Base-by-base conservation (phyloP, 2,329 filamentous ascomycete genomes). In the Colletotrichum eremochloae region DNA sequence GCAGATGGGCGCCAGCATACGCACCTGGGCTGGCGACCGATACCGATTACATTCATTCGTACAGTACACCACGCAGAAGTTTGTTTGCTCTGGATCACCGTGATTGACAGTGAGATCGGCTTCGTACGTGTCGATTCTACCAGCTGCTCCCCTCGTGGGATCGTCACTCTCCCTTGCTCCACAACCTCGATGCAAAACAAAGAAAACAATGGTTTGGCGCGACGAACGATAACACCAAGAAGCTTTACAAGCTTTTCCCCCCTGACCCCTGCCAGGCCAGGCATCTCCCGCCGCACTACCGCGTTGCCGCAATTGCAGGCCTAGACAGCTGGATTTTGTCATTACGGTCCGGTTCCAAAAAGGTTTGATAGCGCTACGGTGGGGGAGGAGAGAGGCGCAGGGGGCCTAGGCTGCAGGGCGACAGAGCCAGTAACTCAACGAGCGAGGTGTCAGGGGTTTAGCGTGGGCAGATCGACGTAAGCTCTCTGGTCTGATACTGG, bases 401-500 rank as follows among this genome's bases (percentile, higher is more conserved):
- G 40, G 24, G 40, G 38, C 53, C 33, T 58, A 12, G 42, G 29
- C 29, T 14, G 65, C 24, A 53, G 44, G 18, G 20, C 44, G 44
- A 9, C 44, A 9, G 44, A 46, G 44, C 44, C 44, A 48, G 7
- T 46, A 53, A 61, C 62, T 66, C 46, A 40, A 14, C 31, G 57
- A 36, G 33, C 24, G 14, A 58, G 20, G 33, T 42, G 20, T 44
- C 53, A 52, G 44, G 60, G 18, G 53, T 36, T 58, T 36, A 57
- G 57, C 24, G 58, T 53, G 65, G 65, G 66, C 60, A 44, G 60
- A 72, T 69, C 61, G 48, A 61, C 60, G 50, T 58, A 72, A n/a
- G 70, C 48, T 70, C 20, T 48, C 60, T 56, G 46, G 70, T 67
- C 70, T 56, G 46, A 72, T 67, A 62, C 70, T 65, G 48, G 60